Conservation (phyloP, 1,284 basidiomycete genomes). For the Cutaneotrichosporon cyanovorans region DNA sequence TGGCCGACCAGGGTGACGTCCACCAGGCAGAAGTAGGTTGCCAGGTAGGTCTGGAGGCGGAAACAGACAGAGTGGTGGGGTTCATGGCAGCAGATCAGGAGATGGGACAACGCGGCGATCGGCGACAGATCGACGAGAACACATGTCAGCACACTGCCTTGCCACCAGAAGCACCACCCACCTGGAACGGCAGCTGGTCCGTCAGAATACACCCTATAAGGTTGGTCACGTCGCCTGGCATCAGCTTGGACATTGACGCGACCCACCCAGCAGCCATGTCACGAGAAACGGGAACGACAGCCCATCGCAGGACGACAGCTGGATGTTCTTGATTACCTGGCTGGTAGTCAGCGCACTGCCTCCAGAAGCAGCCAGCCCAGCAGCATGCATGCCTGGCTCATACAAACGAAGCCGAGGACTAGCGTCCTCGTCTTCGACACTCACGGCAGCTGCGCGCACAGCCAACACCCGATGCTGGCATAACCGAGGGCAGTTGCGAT, state of each 20-base stretch:
- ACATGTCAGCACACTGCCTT: background rate
- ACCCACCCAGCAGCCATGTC: slow-evolving; percentile 79
- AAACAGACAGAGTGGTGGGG: background rate
- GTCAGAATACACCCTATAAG: slow-evolving; percentile 80
- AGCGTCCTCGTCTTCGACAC: slow-evolving; percentile 48
- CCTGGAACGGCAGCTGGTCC: slow-evolving; percentile 88
- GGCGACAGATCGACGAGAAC: background rate
- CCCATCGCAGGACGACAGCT: slow-evolving; percentile 68
- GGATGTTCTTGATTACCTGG: slow-evolving; percentile 74
- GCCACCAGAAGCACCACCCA: slow-evolving; percentile 40
- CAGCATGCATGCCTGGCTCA: too few relatives aligned
- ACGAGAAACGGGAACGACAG: slow-evolving; percentile 80
- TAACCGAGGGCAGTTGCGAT: slow-evolving; percentile 50
- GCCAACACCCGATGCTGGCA: slow-evolving; percentile 74
- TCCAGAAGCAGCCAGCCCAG: too few relatives aligned
- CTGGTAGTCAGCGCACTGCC: slow-evolving; percentile 44
- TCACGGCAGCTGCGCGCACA: slow-evolving; percentile 85
- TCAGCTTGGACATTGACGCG: background rate
- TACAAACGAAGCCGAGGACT: background rate
- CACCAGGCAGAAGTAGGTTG: slow-evolving; percentile 74
- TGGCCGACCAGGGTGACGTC: slow-evolving; percentile 67
- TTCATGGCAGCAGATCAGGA: background rate
- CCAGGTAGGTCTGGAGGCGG: slow-evolving; percentile 65
- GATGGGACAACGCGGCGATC: background rate
- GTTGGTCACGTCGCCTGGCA: slow-evolving; percentile 76